Evolutionary conservation across 1,284 basidiomycete species (phyloP).

Genomic region (Porodaedalea pini): DNA sequence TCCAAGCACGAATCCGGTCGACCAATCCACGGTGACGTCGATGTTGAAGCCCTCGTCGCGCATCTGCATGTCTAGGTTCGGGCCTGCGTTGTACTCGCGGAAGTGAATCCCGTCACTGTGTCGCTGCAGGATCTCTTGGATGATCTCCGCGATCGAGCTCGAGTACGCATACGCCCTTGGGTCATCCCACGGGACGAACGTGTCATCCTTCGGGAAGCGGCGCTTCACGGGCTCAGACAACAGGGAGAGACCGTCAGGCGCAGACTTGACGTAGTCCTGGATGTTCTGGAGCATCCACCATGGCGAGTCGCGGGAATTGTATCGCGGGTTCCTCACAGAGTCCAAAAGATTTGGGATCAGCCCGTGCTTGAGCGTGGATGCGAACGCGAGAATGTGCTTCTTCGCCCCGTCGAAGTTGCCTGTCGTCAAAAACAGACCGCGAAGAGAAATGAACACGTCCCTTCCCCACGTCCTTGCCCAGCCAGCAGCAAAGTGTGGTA

Average conservation of each 20-base stretch:
- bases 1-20: constrained; percentile 85
- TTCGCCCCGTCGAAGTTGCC: constrained; percentile 85
- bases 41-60: constrained; percentile 90
- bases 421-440: constrained; percentile 89
- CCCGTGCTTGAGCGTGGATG: constrained; percentile 83
- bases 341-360: constrained; percentile 92
- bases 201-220: constrained; percentile 91
- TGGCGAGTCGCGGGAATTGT: constrained; percentile 88
- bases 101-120: constrained; percentile 93
- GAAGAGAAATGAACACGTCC: constrained; percentile 91
- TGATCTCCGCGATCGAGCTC: constrained; percentile 85
- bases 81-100: constrained; percentile 94
- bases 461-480: constrained; percentile 98
- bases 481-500: constrained; percentile 86
- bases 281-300: constrained; percentile 99
- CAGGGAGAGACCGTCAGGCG: constrained; percentile 81
- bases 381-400: constrained; percentile 86
- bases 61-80: constrained; percentile 96
- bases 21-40: constrained; percentile 91
- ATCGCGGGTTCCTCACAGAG: constrained; percentile 80
- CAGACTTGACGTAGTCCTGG: constrained; percentile 86
- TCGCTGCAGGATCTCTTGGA: constrained; percentile 94
- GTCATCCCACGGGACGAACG: constrained; percentile 92
- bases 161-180: constrained; percentile 77
- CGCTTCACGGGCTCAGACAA: constrained; percentile 82